phyloP scores from a whole-genome alignment of 305 asterid species.

The Fraxinus velutina region DNA sequence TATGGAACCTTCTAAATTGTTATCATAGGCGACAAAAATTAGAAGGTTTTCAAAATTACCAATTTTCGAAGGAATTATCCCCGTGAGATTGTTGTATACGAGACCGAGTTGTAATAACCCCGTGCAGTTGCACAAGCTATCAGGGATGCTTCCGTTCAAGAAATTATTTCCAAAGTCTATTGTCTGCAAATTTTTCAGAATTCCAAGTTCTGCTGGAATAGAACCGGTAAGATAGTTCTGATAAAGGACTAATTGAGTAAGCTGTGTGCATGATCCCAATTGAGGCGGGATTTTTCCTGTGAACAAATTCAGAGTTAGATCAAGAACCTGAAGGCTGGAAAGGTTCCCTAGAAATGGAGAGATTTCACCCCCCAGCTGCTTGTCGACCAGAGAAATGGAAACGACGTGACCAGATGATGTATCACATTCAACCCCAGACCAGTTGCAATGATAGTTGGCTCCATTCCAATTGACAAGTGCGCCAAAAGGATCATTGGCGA shows the following conservation, averaged over 20 bases:
- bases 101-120: constrained; percentile 43
- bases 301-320: constrained; percentile 63
- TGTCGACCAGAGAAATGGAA: constrained; percentile 50
- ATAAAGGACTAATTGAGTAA: constrained; percentile 39
- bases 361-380: constrained; percentile 47
- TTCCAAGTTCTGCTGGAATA: constrained; percentile 61
- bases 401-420: constrained; percentile 30
- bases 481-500: constrained; percentile 44
- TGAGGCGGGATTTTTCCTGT: constrained; percentile 57
- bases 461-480: constrained; percentile 53
- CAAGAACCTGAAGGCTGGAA: constrained; percentile 71
- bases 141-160: constrained; percentile 58
- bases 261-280: constrained; percentile 47
- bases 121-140: constrained; percentile 58
- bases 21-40: constrained; percentile 48
- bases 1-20: constrained; percentile 51
- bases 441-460: constrained; percentile 59
- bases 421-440: constrained; percentile 66
- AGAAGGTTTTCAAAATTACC: constrained; percentile 56
- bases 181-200: constrained; percentile 32
- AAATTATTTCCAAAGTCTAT: constrained; percentile 61
- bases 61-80: constrained; percentile 46
- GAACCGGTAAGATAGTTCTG: constrained; percentile 54
- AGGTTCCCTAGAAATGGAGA: constrained; percentile 67
- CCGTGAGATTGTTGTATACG: constrained; percentile 56